Conservation (phyloP, 192 early-diverging fungal species). For the Coemansia sp. region DNA sequence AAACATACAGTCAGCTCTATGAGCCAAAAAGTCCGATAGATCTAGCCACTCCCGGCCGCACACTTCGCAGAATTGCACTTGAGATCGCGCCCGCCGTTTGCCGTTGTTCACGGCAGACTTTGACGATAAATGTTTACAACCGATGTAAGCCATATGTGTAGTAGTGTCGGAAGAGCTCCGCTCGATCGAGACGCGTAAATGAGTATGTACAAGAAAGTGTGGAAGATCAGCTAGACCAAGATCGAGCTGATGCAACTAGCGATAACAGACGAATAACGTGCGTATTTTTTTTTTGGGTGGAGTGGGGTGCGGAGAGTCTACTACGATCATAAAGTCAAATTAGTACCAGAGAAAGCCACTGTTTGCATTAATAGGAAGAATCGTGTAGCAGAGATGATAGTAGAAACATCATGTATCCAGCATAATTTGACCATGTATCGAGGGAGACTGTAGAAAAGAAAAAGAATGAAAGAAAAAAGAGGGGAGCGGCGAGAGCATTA, state of each 20-base stretch:
- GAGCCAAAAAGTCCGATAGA: slow-evolving; percentile 40
- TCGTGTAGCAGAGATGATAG: neutral
- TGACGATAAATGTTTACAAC: neutral
- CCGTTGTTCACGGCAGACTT: neutral
- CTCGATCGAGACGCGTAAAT: neutral
- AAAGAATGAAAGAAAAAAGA: neutral
- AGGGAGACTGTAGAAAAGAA: neutral
- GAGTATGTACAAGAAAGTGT: neutral
- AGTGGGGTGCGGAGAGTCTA: neutral
- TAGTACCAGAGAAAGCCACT: neutral
- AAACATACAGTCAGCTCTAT: slow-evolving; percentile 44
- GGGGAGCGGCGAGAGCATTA: slow-evolving; percentile 1
- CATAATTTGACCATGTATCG: neutral
- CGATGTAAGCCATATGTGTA: slow-evolving; percentile 2
- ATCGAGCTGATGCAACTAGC: slow-evolving; percentile 2
- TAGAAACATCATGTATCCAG: slow-evolving; percentile 6
- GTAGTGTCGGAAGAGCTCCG: neutral
- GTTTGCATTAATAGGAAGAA: neutral
- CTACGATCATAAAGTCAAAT: neutral
- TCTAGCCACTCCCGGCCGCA: slow-evolving; percentile 33
- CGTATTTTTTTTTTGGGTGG: neutral
- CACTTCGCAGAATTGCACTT: slow-evolving; percentile 18
- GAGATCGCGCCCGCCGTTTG: slow-evolving; percentile 3
- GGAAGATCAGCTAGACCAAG: slow-evolving; percentile 7
- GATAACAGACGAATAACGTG: neutral